phyloP scores from a whole-genome alignment of 768 basidiomycete genomes.

The Auriculariales sp. region DNA sequence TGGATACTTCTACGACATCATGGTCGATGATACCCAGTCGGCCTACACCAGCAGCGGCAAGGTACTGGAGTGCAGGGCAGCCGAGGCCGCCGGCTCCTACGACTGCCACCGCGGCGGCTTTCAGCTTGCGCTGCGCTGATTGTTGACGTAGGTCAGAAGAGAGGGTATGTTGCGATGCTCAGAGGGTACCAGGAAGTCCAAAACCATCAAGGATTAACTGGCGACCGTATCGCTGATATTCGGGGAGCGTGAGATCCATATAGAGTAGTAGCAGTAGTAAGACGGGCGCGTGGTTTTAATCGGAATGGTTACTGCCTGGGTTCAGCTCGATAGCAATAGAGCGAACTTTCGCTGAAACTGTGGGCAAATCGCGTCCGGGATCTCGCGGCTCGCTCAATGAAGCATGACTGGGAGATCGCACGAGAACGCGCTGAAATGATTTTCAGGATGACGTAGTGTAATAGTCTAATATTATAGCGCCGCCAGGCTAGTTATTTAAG shows the following conservation, averaged over 20 bases:
- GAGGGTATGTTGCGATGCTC: background rate
- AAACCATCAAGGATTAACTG: constrained; percentile 92
- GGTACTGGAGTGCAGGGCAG: constrained; percentile 89
- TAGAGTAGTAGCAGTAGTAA: too few species aligned
- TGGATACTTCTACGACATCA: constrained; percentile 76
- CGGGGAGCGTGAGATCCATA: constrained; percentile 23
- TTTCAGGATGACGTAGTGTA: too few species aligned
- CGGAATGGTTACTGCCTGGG: too few species aligned
- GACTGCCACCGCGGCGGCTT: constrained; percentile 61
- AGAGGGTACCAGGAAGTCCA: constrained; percentile 56
- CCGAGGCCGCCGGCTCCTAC: constrained; percentile 94
- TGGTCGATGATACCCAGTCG: constrained; percentile 78
- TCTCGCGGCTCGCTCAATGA: too few species aligned
- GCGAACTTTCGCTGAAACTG: too few species aligned
- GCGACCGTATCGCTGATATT: constrained; percentile 85
- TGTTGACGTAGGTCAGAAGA: background rate
- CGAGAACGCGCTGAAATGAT: too few species aligned
- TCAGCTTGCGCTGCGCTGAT: constrained; percentile 73
- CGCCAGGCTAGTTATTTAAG: too few species aligned
- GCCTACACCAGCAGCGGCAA: constrained; percentile 89
- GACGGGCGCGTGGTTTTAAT: too few species aligned
- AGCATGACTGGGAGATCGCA: too few species aligned
- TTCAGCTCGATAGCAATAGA: too few species aligned
- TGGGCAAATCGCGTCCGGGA: too few species aligned
- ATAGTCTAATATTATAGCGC: too few species aligned